Evolutionary conservation across 441 rosid species (phyloP).

Genomic region (Erodium texanum): DNA sequence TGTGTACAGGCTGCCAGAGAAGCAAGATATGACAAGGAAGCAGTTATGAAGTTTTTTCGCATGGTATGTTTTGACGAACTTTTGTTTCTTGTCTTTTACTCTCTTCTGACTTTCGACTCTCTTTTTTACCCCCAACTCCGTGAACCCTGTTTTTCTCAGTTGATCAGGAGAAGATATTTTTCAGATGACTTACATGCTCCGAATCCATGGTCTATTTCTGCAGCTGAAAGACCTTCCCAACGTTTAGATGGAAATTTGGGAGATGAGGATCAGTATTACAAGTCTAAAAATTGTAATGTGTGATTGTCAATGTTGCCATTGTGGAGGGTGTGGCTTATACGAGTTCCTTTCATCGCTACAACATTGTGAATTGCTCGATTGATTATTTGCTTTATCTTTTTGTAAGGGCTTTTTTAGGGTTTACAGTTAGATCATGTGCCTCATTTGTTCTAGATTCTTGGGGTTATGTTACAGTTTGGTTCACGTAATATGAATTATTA

Average conservation of each 20-base stretch:
- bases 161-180: conserved; percentile 88
- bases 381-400: neutral
- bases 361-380: neutral
- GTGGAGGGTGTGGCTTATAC: neutral
- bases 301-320: neutral
- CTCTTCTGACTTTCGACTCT: conserved; percentile 1
- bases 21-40: conserved; percentile 95
- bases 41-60: conserved; percentile 67
- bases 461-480: neutral
- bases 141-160: conserved; percentile 36
- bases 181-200: conserved; percentile 62
- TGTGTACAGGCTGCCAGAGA: conserved; percentile 79
- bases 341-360: neutral
- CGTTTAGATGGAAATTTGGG: conserved; percentile 61
- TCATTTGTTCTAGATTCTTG: neutral
- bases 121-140: conserved; percentile 11
- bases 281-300: conserved; percentile 53
- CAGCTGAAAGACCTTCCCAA: conserved; percentile 45
- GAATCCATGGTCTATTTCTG: conserved; percentile 65
- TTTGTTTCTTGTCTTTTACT: neutral
- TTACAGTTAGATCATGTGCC: neutral
- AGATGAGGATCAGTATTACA: conserved; percentile 63
- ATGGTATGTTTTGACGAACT: conserved; percentile 34
- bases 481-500: neutral
- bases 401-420: neutral